A percentile compares a stretch with the other conserved stretches of the same genome.
Conservation (phyloP, 768 basidiomycete species). For the Mycena rosella region DNA sequence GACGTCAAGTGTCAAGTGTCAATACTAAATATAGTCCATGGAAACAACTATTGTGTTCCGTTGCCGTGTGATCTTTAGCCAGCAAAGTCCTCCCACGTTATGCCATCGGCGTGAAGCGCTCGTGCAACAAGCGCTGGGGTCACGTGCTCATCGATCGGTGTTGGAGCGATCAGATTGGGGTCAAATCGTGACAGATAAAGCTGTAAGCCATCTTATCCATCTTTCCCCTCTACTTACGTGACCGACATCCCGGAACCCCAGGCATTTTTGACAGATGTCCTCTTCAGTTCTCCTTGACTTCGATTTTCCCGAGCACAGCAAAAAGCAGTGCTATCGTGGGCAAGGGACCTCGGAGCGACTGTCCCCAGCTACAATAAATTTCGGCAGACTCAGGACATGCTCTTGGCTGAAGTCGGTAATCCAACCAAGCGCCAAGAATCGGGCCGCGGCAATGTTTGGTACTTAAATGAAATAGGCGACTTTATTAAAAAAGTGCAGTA, state of each 20-base stretch:
- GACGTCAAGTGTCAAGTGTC: too few species aligned
- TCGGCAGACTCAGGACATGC: slow-evolving; percentile 35
- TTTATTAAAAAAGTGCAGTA: slow-evolving; percentile 19
- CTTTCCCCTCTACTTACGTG: too few species aligned
- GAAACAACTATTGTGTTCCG: too few species aligned
- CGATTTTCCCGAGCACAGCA: slow-evolving; percentile 49
- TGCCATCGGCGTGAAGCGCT: too few species aligned
- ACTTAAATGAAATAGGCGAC: slow-evolving; percentile 25
- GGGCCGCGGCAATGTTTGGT: slow-evolving; percentile 40
- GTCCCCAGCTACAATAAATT: slow-evolving; percentile 43
- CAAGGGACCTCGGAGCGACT: slow-evolving; percentile 44
- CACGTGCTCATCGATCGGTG: too few species aligned
- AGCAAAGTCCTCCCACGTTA: too few species aligned
- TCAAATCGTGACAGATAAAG: too few species aligned
- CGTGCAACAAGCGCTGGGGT: too few species aligned
- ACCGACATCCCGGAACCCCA: background rate
- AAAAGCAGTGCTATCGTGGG: slow-evolving; percentile 45
- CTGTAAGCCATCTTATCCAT: background rate
- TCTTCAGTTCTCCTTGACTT: slow-evolving; percentile 48
- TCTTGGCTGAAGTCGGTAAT: slow-evolving; percentile 40
- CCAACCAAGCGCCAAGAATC: slow-evolving; percentile 40
- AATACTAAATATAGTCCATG: too few species aligned
- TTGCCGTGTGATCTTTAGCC: too few species aligned
- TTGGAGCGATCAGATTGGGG: too few species aligned
- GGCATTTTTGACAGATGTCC: slow-evolving; percentile 45